Conservation (phyloP, 371 early-diverging fungal genomes). For the Phascolomyces articulosus region DNA sequence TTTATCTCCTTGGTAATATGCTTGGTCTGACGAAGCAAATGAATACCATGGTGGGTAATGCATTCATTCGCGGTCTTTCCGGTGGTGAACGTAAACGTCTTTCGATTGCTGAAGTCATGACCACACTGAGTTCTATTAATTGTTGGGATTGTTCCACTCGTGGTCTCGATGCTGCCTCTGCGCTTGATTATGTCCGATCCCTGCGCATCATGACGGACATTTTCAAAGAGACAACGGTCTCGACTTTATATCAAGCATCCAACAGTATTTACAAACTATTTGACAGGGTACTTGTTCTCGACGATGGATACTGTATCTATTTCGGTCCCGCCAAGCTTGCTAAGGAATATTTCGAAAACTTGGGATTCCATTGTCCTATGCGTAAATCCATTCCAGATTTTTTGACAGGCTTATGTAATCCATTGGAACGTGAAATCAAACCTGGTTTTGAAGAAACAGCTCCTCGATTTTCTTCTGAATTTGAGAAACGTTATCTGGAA, state of each 20-base stretch:
- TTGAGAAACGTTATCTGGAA: conserved; percentile 41
- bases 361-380: conserved; percentile 71
- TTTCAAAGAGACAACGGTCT: conserved; percentile 63
- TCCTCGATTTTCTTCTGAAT: conserved; percentile 47
- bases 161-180: conserved; percentile 90
- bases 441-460: conserved; percentile 50
- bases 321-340: conserved; percentile 68
- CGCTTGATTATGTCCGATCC: conserved; percentile 73
- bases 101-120: conserved; percentile 84
- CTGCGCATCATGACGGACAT: conserved; percentile 69
- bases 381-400: conserved; percentile 81
- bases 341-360: conserved; percentile 64
- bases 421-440: conserved; percentile 56
- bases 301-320: conserved; percentile 75
- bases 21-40: conserved; percentile 73
- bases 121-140: conserved; percentile 68
- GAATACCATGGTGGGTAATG: conserved; percentile 83
- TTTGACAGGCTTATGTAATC: conserved; percentile 69
- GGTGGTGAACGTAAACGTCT: conserved; percentile 90
- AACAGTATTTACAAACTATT: conserved; percentile 78
- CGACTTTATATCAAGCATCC: conserved; percentile 74
- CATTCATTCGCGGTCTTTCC: conserved; percentile 77
- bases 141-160: conserved; percentile 87
- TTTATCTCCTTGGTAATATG: conserved; percentile 53
- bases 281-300: conserved; percentile 74